Evolutionary conservation across 805 yeast species (phyloP).

Genomic region (Kluyveromyces nonfermentans): DNA sequence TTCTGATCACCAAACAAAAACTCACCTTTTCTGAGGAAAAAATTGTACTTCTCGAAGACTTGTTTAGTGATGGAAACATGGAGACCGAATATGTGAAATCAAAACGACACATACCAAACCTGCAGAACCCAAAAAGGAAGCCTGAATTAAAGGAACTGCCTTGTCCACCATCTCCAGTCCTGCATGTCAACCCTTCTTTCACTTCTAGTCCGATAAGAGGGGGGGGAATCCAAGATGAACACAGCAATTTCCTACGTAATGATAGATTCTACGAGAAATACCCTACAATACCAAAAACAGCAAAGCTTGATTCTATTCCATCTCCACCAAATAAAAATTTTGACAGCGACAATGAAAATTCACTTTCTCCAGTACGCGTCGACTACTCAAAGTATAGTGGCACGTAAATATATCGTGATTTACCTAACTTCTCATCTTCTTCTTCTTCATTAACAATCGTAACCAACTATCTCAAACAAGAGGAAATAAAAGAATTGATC

Average conservation of each 20-base stretch:
- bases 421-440: too few species aligned
- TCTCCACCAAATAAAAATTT: background rate
- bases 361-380: constrained; percentile 25
- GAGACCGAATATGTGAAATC: constrained; percentile 27
- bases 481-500: too few species aligned
- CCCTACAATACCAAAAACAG: constrained; percentile 27
- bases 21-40: constrained; percentile 26
- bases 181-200: constrained; percentile 19
- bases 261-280: constrained; percentile 21
- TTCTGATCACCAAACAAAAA: constrained; percentile 15
- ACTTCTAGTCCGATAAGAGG: constrained; percentile 28
- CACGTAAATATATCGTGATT: background rate
- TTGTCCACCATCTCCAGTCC: constrained; percentile 18
- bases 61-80: constrained; percentile 27
- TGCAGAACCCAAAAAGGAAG: constrained; percentile 23
- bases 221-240: background rate
- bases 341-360: constrained; percentile 7
- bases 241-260: background rate
- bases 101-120: constrained; percentile 25
- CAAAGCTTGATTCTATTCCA: constrained; percentile 9
- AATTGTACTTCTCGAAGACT: constrained; percentile 20
- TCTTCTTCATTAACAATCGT: too few species aligned
- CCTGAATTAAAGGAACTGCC: constrained; percentile 23
- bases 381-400: constrained; percentile 21
- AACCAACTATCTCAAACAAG: too few species aligned